These are phyloP conservation scores for Phytophthora multivora DNA, from an alignment of 352 stramenopile species.

Conservation along the genomic window DNA sequence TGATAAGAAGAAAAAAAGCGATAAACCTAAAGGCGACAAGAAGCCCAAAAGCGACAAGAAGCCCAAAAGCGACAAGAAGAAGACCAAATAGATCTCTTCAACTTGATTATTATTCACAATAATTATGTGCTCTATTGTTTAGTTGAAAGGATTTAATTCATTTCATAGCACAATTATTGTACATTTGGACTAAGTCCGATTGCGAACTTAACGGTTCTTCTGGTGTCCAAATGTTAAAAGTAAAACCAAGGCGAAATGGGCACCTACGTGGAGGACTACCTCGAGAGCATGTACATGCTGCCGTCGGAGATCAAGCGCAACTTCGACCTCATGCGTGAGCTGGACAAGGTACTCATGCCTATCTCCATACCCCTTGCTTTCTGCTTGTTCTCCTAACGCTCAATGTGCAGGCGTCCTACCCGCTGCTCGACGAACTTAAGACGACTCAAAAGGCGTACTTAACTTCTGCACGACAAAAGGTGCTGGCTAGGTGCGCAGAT, in stretches of 20 bases:
- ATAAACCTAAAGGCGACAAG: conserved; percentile 29
- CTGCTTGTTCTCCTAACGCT: conserved; percentile 4
- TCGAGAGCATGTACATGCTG: conserved; percentile 91
- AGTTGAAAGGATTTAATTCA: no score
- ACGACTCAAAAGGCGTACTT: conserved; percentile 70
- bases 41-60: conserved; percentile 25
- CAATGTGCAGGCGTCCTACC: conserved; percentile 63
- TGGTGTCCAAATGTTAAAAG: background rate
- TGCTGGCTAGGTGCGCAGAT: conserved; percentile 66
- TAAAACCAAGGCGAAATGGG: conserved; percentile 53
- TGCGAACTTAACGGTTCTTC: background rate
- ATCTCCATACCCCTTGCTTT: background rate
- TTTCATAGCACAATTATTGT: background rate
- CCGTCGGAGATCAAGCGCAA: conserved; percentile 90
- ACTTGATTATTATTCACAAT: background rate
- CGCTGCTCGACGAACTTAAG: conserved; percentile 78
- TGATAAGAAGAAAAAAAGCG: conserved; percentile 23
- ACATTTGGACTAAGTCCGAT: conserved; percentile 3
- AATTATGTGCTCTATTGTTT: no score
- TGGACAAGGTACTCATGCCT: conserved; percentile 68
- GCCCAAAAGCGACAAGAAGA: conserved; percentile 27
- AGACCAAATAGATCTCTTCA: conserved; percentile 17
- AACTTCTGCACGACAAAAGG: conserved; percentile 56
- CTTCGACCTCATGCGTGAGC: conserved; percentile 89
- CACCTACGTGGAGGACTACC: conserved; percentile 87